Conservation (phyloP, 345 rosid genomes). For the Salix udensis region DNA sequence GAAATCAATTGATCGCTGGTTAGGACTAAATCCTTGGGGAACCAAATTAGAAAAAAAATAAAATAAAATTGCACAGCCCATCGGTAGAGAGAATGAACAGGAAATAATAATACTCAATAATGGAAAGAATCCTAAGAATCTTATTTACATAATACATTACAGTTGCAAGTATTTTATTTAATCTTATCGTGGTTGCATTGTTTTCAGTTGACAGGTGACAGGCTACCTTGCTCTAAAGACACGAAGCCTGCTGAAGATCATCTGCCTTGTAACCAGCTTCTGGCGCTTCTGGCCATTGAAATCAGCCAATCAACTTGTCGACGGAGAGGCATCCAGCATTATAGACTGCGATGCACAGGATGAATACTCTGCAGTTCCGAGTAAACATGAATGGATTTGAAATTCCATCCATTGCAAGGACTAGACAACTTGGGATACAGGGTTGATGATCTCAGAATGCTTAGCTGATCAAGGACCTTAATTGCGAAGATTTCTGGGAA, state of each 20-base stretch:
- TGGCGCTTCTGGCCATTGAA: not conserved
- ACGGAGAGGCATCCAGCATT: not conserved
- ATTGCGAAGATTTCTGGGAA: slow-evolving; percentile 9
- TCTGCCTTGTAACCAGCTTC: not conserved
- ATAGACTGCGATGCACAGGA: not conserved
- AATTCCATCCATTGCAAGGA: not conserved
- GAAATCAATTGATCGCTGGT: no score
- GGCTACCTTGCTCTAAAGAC: not conserved
- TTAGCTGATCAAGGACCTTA: not conserved
- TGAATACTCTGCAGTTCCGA: not conserved
- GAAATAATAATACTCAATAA: no score
- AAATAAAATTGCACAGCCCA: no score
- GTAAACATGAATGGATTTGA: not conserved
- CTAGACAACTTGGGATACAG: not conserved
- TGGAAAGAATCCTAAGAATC: not conserved
- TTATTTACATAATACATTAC: not conserved
- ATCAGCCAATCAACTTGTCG: not conserved
- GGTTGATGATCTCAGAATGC: not conserved
- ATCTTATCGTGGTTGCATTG: no score
- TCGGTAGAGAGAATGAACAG: no score
- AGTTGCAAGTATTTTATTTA: no score
- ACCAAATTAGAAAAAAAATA: no score
- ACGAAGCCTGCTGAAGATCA: not conserved
- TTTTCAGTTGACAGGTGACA: not conserved
- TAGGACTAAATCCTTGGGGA: no score